Evolutionary conservation across 768 basidiomycete species (phyloP), one percentile per base, ranked within the genome.

Genomic region (Agrocybe praecox): DNA sequence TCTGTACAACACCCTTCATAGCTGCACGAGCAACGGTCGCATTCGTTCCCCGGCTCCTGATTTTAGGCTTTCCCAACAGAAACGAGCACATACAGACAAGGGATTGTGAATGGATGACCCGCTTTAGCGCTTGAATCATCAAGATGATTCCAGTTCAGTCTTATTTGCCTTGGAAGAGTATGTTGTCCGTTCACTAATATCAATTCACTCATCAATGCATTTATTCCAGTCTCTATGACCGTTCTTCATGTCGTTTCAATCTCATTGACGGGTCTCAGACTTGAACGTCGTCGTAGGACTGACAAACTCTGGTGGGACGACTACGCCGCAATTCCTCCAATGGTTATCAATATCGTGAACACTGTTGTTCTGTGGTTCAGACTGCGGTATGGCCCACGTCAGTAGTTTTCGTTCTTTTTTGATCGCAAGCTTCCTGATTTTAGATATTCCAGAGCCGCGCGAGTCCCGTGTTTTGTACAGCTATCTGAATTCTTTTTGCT

Each of bases 281-380:
- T 55, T 2, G 56, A 47, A 18, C 49, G 57, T 14, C 55, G 62
- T n/a, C 48, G 56, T 19, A 44, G 56, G 34, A 58, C 48, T n/a
- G 21, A 21, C 6, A 55, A 47, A 8, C 32, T 64, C 19, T 64
- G 62, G 62, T 64, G 60, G 57, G 60, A 64, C n/a, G 60, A 64
- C 43, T 58, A 52, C 11, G 54, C 52, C 15, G 51, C 60, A 4
- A 52, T 56, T 10, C 15, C 61, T 8, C 59, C 60, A 10, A 42
- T 58, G 7, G 17, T 52, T n/a, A 22, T 49, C 6, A 53, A 64
- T 19, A 24, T 45, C 18, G 18, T 49, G 7, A 49, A 58, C 46
- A 45, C 58, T 6, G 45, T 43, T 21, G 32, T 53, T 11, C 23
- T 58, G 26, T 48, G 62, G 56, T 34, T 61, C 32, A 24, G 53